These are phyloP conservation scores for Calophaca sinica DNA, from an alignment of 306 rosid species.

Conservation along the genomic window DNA sequence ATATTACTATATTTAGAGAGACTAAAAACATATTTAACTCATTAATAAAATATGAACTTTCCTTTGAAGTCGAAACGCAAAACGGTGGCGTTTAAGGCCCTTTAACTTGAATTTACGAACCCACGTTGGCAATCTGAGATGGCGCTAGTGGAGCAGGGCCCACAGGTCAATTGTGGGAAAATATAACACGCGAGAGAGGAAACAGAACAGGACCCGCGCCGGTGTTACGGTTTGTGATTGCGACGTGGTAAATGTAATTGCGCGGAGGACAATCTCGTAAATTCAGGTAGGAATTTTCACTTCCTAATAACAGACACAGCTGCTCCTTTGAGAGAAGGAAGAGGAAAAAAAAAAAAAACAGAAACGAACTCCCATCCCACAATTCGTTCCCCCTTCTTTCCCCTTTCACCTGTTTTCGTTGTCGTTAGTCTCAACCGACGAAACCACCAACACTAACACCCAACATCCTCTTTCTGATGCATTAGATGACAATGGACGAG, in stretches of 20 bases:
- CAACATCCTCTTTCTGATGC: constrained; percentile 36
- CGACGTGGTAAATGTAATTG: constrained; percentile 54
- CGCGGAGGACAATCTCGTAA: constrained; percentile 52
- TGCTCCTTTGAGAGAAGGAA: constrained; percentile 41
- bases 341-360: constrained; percentile 45
- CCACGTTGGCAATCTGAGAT: no score
- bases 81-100: no score
- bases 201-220: constrained; percentile 35
- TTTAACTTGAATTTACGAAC: no score
- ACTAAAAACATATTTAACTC: no score
- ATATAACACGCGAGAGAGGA: background rate
- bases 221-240: constrained; percentile 44
- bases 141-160: constrained; percentile 7
- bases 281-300: constrained; percentile 30
- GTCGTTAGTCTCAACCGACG: constrained; percentile 40
- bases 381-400: constrained; percentile 27
- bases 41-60: no score
- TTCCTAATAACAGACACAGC: constrained; percentile 81
- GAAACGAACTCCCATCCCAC: constrained; percentile 56
- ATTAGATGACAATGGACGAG: constrained; percentile 58
- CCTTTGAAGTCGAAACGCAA: no score
- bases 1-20: no score
- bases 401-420: constrained; percentile 19
- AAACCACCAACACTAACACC: background rate
- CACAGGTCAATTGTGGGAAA: constrained; percentile 2